Evolutionary conservation across 768 basidiomycete species (phyloP).

Genomic region (Panellus pusillus): DNA sequence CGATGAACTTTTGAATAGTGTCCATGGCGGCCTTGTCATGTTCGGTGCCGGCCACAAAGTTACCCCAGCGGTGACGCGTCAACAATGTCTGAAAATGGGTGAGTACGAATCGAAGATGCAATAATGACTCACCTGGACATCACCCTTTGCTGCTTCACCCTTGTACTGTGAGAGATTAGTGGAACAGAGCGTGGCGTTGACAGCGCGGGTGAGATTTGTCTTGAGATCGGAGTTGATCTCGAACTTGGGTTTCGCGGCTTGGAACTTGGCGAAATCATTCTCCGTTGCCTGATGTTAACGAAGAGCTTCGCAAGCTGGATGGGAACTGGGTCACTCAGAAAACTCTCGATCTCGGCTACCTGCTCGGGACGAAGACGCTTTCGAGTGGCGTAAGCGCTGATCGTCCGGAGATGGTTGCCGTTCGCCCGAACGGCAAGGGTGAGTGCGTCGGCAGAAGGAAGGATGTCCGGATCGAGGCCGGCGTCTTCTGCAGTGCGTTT

Average conservation of each 20-base stretch:
- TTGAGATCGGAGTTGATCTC: background rate
- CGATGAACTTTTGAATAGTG: background rate
- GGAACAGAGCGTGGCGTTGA: background rate
- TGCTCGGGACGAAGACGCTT: no score
- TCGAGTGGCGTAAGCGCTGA: no score
- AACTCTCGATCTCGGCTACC: background rate
- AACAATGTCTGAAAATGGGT: no score
- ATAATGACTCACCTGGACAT: background rate
- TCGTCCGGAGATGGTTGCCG: background rate
- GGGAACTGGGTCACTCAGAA: background rate
- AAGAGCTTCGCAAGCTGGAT: slow-evolving; percentile 1
- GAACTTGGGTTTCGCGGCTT: slow-evolving; percentile 4
- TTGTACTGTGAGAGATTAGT: no score
- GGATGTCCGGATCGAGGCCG: background rate
- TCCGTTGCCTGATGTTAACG: background rate
- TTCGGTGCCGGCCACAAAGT: slow-evolving; percentile 3
- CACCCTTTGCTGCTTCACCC: background rate
- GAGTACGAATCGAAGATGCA: background rate
- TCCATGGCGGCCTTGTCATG: slow-evolving; percentile 7
- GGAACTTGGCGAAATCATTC: slow-evolving; percentile 2
- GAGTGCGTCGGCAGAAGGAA: background rate
- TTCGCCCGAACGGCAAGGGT: background rate
- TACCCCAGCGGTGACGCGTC: slow-evolving; percentile 9
- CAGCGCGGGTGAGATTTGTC: background rate
- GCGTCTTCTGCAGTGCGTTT: slow-evolving; percentile 3